These are phyloP conservation scores for Kalanchoe fedtschenkoi DNA, from an alignment of 164 flowering plant genomes.

Conservation along the genomic window DNA sequence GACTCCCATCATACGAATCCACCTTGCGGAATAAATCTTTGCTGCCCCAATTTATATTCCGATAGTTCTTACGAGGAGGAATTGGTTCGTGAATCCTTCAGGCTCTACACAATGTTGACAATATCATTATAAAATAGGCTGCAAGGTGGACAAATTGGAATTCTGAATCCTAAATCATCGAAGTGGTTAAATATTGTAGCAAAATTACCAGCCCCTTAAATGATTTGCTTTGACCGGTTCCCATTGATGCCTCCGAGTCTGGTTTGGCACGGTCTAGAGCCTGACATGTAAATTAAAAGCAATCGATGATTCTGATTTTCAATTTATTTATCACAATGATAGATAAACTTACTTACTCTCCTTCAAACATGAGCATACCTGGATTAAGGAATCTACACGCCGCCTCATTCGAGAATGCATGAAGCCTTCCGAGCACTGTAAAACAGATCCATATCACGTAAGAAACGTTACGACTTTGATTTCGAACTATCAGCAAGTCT, in stretches of 20 bases:
- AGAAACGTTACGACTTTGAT: neutral
- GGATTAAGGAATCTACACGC: slow-evolving; percentile 85
- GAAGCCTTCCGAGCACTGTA: slow-evolving; percentile 94
- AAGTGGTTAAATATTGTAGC: neutral
- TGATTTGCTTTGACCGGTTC: slow-evolving; percentile 24
- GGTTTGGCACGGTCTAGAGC: slow-evolving; percentile 56
- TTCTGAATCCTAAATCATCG: neutral
- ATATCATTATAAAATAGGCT: no score
- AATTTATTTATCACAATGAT: neutral
- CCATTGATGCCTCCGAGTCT: slow-evolving; percentile 26
- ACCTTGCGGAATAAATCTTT: neutral
- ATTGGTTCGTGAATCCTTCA: neutral
- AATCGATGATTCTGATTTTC: neutral
- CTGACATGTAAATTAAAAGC: slow-evolving; percentile 13
- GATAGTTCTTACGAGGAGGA: neutral
- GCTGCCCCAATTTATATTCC: neutral
- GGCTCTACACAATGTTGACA: neutral
- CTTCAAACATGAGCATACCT: slow-evolving; percentile 30
- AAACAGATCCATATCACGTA: neutral
- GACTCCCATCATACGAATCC: neutral
- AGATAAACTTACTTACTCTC: no score
- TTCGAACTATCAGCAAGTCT: neutral
- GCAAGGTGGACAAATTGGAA: neutral
- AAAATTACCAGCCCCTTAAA: slow-evolving; percentile 44
- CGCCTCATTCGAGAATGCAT: slow-evolving; percentile 99